Conservation (phyloP, 768 basidiomycete genomes). For the Astraeus odoratus region DNA sequence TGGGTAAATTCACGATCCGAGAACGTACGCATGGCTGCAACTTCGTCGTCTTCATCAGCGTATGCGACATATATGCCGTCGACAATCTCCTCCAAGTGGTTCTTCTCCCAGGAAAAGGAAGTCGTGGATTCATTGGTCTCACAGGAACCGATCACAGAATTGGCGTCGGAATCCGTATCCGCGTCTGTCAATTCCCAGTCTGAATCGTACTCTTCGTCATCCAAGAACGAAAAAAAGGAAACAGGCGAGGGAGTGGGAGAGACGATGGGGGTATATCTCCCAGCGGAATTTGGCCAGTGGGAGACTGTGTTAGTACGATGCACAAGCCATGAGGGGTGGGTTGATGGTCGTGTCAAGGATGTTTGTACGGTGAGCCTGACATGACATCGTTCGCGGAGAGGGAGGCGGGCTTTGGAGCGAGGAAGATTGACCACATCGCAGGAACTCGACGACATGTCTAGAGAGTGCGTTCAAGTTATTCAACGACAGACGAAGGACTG, state of each 20-base stretch:
- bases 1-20: constrained; percentile 14
- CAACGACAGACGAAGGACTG: no score
- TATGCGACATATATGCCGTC: constrained; percentile 15
- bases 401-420: not conserved
- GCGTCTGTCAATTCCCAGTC: not conserved
- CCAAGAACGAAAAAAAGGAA: not conserved
- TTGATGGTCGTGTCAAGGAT: constrained; percentile 1
- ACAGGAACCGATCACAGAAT: not conserved
- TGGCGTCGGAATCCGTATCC: not conserved
- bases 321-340: no score
- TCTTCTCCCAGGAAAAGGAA: not conserved
- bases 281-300: not conserved
- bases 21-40: constrained; percentile 6
- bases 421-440: not conserved
- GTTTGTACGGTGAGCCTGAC: constrained; percentile 5
- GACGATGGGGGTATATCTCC: not conserved
- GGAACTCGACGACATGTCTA: not conserved
- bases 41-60: constrained; percentile 8
- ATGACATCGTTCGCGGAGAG: not conserved
- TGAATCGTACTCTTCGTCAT: not conserved
- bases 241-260: not conserved
- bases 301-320: not conserved
- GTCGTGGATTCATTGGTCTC: no score
- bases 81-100: constrained; percentile 10
- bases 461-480: no score